phyloP scores from a whole-genome alignment of 1,139 yeast species.

The Lodderomyces oxycetoniae region DNA sequence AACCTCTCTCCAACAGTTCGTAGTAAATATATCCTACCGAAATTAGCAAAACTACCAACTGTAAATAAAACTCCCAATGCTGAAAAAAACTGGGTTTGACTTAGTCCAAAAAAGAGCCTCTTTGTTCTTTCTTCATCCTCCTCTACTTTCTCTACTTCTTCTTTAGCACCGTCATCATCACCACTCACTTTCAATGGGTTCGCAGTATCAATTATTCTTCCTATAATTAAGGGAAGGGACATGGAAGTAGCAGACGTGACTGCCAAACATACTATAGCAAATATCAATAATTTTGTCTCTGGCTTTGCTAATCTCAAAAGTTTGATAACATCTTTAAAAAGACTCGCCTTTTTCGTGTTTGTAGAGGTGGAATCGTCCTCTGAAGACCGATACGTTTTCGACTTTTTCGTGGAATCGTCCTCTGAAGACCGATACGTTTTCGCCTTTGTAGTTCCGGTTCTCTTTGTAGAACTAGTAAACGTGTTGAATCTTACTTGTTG shows the following conservation, averaged over 20 bases:
- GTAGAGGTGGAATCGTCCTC: no score
- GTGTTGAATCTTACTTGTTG: no score
- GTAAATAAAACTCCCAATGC: constrained; percentile 47
- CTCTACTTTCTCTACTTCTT: constrained; percentile 27
- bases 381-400: no score
- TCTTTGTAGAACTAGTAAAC: no score
- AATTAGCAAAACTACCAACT: constrained; percentile 72
- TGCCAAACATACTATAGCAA: constrained; percentile 61
- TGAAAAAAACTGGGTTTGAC: constrained; percentile 30
- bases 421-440: no score
- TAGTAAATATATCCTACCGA: constrained; percentile 70
- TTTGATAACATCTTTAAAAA: constrained; percentile 21
- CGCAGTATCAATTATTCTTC: constrained; percentile 51
- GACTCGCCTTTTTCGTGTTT: no score
- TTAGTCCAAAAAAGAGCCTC: constrained; percentile 28
- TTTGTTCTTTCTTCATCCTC: constrained; percentile 8
- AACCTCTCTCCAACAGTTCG: constrained; percentile 80
- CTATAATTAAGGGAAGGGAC: constrained; percentile 78
- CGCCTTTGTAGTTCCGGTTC: no score
- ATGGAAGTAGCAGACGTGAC: constrained; percentile 49
- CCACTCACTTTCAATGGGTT: constrained; percentile 18
- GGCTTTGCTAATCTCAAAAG: constrained; percentile 37
- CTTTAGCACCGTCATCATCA: constrained; percentile 16
- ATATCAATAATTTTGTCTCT: constrained; percentile 27
- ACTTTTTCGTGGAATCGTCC: no score